Conservation (phyloP, 148 eudicot species). For the Rhododendron ferrugineum region DNA sequence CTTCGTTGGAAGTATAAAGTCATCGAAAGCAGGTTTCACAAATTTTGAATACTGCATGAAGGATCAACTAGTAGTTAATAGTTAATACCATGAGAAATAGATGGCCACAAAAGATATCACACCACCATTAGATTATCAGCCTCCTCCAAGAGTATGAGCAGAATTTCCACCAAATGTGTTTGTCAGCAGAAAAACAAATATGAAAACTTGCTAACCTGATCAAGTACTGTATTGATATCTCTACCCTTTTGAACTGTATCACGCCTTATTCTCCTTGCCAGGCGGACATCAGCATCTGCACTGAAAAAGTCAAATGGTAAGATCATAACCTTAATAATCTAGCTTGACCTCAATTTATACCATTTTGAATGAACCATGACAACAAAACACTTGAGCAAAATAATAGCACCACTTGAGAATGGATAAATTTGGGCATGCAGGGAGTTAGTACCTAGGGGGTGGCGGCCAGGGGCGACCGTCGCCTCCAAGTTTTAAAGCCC, state of each 20-base stretch:
- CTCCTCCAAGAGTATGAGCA: neutral
- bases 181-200: neutral
- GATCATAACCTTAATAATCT: conserved; percentile 18
- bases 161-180: neutral
- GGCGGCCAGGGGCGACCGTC: neutral
- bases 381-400: neutral
- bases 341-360: neutral
- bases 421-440: neutral
- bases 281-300: conserved; percentile 96
- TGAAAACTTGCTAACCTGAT: conserved; percentile 50
- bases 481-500: neutral
- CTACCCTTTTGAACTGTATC: conserved; percentile 81
- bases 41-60: conserved; percentile 82
- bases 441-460: neutral
- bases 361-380: neutral
- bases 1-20: conserved; percentile 95
- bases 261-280: conserved; percentile 91
- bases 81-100: neutral
- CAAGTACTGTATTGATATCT: conserved; percentile 70
- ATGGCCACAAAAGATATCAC: neutral
- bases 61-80: neutral
- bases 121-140: neutral
- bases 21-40: conserved; percentile 98
- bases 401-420: too few relatives aligned
- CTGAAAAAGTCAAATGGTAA: conserved; percentile 38